Evolutionary conservation across 2,329 filamentous ascomycete species (phyloP).

Genomic region (Plectosphaerella cucumerina): DNA sequence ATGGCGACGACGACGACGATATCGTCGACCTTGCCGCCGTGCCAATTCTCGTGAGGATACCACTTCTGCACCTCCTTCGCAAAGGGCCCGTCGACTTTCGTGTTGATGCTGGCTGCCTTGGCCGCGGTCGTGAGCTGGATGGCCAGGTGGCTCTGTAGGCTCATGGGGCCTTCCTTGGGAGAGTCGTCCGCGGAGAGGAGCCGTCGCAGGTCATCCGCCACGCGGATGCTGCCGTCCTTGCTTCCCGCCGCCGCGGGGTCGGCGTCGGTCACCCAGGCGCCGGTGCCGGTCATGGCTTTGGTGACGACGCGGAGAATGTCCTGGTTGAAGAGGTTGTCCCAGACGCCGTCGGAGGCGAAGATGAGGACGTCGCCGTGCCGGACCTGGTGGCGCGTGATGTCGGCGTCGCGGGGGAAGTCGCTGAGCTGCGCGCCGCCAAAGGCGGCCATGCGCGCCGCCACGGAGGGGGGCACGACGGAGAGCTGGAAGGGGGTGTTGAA

Average conservation of each 20-base stretch:
- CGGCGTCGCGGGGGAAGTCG: constrained; percentile 81
- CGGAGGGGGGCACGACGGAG: constrained; percentile 76
- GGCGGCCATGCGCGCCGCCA: constrained; percentile 73
- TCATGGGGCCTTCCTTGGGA: constrained; percentile 28
- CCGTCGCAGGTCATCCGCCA: constrained; percentile 54
- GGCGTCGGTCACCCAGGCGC: constrained; percentile 65
- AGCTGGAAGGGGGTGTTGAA: constrained; percentile 98
- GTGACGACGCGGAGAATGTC: constrained; percentile 81
- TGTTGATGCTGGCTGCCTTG: constrained; percentile 79
- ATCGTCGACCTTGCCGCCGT: constrained; percentile 92
- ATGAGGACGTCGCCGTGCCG: constrained; percentile 91
- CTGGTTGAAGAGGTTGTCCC: constrained; percentile 91
- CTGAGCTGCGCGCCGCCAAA: constrained; percentile 80
- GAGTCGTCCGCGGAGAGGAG: constrained; percentile 42
- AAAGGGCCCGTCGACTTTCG: constrained; percentile 83
- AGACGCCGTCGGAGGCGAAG: constrained; percentile 90
- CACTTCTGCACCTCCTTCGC: constrained; percentile 88
- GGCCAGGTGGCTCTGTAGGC: constrained; percentile 74
- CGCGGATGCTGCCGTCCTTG: constrained; percentile 54
- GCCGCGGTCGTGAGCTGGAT: constrained; percentile 76
- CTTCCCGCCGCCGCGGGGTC: neutral
- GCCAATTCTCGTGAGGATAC: constrained; percentile 82
- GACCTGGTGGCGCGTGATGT: constrained; percentile 70
- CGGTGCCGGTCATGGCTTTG: constrained; percentile 65
- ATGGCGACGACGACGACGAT: constrained; percentile 83